These are phyloP conservation scores for Sindora glabra DNA, from an alignment of 306 rosid species.

Conservation along the genomic window DNA sequence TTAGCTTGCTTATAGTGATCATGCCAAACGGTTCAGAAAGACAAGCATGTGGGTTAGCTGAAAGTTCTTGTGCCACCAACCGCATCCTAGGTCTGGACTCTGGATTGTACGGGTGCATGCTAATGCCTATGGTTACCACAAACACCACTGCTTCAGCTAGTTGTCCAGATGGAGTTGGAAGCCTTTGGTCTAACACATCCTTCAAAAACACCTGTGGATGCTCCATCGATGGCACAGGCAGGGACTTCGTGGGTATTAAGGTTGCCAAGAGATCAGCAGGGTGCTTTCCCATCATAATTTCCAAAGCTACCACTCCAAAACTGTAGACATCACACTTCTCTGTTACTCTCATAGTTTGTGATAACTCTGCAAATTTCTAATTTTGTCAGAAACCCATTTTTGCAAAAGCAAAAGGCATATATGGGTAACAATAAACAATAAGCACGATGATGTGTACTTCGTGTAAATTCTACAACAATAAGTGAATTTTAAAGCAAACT, in stretches of 20 bases:
- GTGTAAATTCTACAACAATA: too few relatives aligned
- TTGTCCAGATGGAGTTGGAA: conserved; percentile 40
- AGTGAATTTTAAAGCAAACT: too few relatives aligned
- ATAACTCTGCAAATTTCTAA: conserved; percentile 40
- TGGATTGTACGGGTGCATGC: conserved; percentile 41
- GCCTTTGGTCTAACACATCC: conserved; percentile 55
- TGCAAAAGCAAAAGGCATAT: not conserved
- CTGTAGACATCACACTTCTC: conserved; percentile 63
- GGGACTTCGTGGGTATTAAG: conserved; percentile 5
- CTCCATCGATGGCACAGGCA: not conserved
- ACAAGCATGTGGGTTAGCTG: conserved; percentile 18
- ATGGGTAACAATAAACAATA: not conserved
- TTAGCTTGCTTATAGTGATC: conserved; percentile 28
- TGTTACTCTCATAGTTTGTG: conserved; percentile 51
- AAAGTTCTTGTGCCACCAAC: conserved; percentile 53
- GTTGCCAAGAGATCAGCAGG: conserved; percentile 42
- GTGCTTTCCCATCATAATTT: conserved; percentile 63
- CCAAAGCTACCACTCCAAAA: conserved; percentile 54
- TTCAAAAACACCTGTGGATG: conserved; percentile 27
- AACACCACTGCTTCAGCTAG: conserved; percentile 34
- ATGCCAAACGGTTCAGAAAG: conserved; percentile 24
- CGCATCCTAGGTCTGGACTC: conserved; percentile 60
- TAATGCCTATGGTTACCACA: conserved; percentile 39
- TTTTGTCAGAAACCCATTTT: not conserved
- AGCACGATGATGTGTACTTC: too few relatives aligned